Conservation (phyloP, 1,139 yeast genomes). For the Lodderomyces oxycetoniae region DNA sequence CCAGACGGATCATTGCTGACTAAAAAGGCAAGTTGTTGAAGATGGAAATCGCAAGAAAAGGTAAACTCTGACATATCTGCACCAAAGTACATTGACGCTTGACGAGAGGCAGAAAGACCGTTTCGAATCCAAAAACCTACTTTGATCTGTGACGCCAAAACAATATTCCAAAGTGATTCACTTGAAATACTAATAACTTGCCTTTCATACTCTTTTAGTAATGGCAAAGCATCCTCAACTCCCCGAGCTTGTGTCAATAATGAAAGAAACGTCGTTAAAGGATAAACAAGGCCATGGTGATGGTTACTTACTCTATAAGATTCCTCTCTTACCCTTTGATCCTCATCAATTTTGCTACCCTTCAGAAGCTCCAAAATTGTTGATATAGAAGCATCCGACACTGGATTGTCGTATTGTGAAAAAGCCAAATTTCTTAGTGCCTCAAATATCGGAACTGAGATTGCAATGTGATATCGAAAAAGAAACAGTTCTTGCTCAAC, state of each 20-base stretch:
- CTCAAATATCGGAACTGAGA: conserved; percentile 43
- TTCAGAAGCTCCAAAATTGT: conserved; percentile 6
- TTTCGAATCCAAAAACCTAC: conserved; percentile 90
- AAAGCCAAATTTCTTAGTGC: conserved; percentile 43
- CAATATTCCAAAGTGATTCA: conserved; percentile 55
- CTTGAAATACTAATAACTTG: conserved; percentile 48
- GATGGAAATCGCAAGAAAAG: conserved; percentile 47
- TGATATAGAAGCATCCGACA: conserved; percentile 13
- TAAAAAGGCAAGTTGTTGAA: conserved; percentile 52
- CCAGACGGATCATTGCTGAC: conserved; percentile 36
- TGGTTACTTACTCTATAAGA: conserved; percentile 38
- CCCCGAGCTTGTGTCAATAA: conserved; percentile 34
- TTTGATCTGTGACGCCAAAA: conserved; percentile 67
- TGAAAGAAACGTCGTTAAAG: conserved; percentile 52
- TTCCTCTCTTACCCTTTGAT: background rate
- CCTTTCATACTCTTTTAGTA: conserved; percentile 14
- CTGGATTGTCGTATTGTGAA: conserved; percentile 20
- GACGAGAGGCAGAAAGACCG: conserved; percentile 51
- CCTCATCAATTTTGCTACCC: conserved; percentile 1
- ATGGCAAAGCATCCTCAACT: conserved; percentile 16
- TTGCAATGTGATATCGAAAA: conserved; percentile 45
- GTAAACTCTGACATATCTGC: conserved; percentile 33
- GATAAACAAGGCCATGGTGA: conserved; percentile 54
- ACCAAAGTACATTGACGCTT: conserved; percentile 36
- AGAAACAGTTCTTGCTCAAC: conserved; percentile 53